A percentile compares a stretch with the other conserved stretches of the same genome.
Conservation (phyloP, 805 yeast genomes). For the Ogataea siamensis region DNA sequence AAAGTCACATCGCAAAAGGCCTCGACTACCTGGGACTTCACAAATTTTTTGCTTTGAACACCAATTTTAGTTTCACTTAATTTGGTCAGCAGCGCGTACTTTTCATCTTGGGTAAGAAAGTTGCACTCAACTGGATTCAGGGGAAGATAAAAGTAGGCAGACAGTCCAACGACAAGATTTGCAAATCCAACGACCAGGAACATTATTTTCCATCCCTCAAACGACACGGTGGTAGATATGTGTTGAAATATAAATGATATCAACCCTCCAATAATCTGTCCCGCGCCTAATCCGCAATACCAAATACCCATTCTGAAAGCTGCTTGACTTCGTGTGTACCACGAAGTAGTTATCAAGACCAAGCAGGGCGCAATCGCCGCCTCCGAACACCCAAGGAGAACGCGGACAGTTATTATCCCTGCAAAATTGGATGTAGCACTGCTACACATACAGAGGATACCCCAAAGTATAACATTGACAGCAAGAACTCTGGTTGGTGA, state of each 20-base stretch:
- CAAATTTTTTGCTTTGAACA: conserved; percentile 46
- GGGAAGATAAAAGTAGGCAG: conserved; percentile 43
- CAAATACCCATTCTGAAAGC: conserved; percentile 36
- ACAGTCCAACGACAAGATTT: conserved; percentile 49
- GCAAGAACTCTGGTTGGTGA: conserved; percentile 53
- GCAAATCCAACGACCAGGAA: conserved; percentile 54
- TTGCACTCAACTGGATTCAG: conserved; percentile 40
- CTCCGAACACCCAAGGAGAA: conserved; percentile 29
- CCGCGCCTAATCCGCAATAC: conserved; percentile 40
- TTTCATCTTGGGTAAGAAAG: conserved; percentile 33
- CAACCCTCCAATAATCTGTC: conserved; percentile 45
- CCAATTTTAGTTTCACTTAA: conserved; percentile 52
- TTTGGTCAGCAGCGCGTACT: conserved; percentile 41
- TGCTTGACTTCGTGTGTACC: conserved; percentile 33
- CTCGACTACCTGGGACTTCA: conserved; percentile 45
- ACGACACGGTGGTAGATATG: conserved; percentile 36
- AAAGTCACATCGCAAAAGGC: conserved; percentile 47
- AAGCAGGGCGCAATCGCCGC: conserved; percentile 35
- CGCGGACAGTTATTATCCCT: conserved; percentile 44
- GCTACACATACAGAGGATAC: conserved; percentile 51
- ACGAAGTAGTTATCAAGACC: conserved; percentile 35
- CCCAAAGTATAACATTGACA: conserved; percentile 56
- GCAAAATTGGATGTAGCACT: conserved; percentile 38
- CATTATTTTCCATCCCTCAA: conserved; percentile 61
- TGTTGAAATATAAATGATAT: conserved; percentile 55